Evolutionary conservation across 108 stramenopile species (phyloP).

Genomic region (Cyclostephanos invisitatus): DNA sequence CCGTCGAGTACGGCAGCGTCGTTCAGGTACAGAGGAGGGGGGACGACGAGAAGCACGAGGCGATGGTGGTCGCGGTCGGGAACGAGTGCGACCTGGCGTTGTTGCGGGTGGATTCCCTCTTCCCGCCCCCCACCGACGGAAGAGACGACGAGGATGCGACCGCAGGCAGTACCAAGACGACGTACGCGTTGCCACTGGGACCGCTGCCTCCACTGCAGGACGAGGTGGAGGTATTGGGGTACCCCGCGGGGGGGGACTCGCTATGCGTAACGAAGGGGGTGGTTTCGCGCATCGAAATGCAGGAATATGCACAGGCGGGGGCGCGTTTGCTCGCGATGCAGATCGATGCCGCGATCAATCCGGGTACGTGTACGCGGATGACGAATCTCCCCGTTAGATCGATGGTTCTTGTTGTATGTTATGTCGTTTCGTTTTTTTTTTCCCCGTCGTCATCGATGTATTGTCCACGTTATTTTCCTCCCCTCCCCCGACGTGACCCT

Average conservation of each 20-base stretch:
- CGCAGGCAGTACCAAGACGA: not conserved
- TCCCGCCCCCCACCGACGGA: constrained; percentile 18
- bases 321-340: constrained; percentile 59
- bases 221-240: constrained; percentile 68
- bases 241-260: constrained; percentile 64
- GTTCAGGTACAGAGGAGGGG: constrained; percentile 59
- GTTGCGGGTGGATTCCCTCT: constrained; percentile 51
- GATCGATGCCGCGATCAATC: constrained; percentile 78
- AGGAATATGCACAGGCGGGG: constrained; percentile 56
- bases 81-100: constrained; percentile 71
- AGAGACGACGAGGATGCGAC: constrained; percentile 1
- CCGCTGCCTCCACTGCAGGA: constrained; percentile 55
- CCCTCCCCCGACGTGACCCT: no score
- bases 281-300: constrained; percentile 66
- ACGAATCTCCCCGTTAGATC: not conserved
- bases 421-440: not conserved
- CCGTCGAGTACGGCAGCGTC: constrained; percentile 57
- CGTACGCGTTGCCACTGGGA: constrained; percentile 43
- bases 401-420: not conserved
- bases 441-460: not conserved
- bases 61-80: constrained; percentile 47
- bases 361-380: constrained; percentile 22
- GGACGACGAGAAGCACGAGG: constrained; percentile 50
- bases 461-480: not conserved
- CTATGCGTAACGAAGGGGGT: constrained; percentile 73